Base-by-base conservation (phyloP, 192 early-diverging fungal genomes). In the Coemansia sp. region DNA sequence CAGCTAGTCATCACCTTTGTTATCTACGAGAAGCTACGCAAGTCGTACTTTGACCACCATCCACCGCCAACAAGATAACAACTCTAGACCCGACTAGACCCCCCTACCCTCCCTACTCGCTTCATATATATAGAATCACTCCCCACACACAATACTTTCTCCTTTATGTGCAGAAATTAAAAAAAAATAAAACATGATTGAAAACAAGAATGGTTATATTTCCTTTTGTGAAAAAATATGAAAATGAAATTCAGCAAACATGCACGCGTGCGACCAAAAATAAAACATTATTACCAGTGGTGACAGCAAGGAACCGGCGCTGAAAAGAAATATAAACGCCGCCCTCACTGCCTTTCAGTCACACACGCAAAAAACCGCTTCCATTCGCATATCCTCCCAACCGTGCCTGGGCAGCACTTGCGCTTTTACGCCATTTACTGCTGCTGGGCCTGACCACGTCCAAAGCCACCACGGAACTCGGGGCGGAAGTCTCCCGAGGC, bases 401-500 rank as follows among this genome's bases (percentile, higher is more conserved):
- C n/a, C n/a, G n/a, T n/a, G n/a, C n/a, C n/a, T n/a, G n/a, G n/a
- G n/a, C n/a, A n/a, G n/a, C n/a, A n/a, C n/a, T n/a, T n/a, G n/a
- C n/a, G n/a, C n/a, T n/a, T 53, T 53, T 44, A 45, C 32, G 28
- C 20, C 35, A 55, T 9, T 32, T 58, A 28, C 50, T 64, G 48
- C 61, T 70, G 69, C 60, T 64, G 60, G 35, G 69, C 53, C 35
- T 62, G 69, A 53, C 90, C 86, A 82, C 89, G 88, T 72, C 91
- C 91, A 65, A 92, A 81, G 65, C 91, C 88, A 80, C 88, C 87
- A 79, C 89, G 88, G 91, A 99, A 99, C 80, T 95, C 92, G 54
- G 96, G 94, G 75, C 88, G 86, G 83, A 88, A 99, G 80, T 91
- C 86, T 61, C 89, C 91, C 55, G 87, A 83, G 56, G 90, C 89